Percentiles rank a stretch among this genome's conserved stretches.
Evolutionary conservation across 2,329 filamentous ascomycete genomes (phyloP).

Genomic region (Cladophialophora carrionii): DNA sequence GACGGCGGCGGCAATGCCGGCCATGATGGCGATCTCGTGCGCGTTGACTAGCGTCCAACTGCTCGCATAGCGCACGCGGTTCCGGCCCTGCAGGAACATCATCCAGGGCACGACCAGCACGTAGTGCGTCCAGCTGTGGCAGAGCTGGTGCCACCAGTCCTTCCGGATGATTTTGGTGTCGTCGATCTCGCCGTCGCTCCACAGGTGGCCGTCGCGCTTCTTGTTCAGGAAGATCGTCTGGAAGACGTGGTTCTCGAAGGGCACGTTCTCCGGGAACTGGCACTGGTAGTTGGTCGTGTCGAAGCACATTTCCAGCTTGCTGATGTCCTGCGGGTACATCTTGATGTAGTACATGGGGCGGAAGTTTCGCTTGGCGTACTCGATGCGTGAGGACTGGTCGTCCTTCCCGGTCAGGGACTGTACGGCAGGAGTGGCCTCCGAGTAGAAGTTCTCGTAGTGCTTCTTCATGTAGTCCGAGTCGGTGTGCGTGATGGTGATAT

Average conservation of each 20-base stretch:
- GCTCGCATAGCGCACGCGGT: slow-evolving; percentile 65
- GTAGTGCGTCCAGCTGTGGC: slow-evolving; percentile 65
- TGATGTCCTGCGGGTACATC: slow-evolving; percentile 56
- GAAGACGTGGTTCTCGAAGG: slow-evolving; percentile 66
- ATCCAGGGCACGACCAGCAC: slow-evolving; percentile 68
- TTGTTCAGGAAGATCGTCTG: slow-evolving; percentile 68
- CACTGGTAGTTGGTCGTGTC: slow-evolving; percentile 76
- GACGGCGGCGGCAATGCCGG: slow-evolving; percentile 71
- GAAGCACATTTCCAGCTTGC: slow-evolving; percentile 67
- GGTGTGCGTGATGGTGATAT: slow-evolving; percentile 64
- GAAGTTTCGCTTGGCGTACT: slow-evolving; percentile 50
- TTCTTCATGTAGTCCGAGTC: slow-evolving; percentile 62
- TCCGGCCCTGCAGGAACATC: slow-evolving; percentile 71
- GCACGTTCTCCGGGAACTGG: slow-evolving; percentile 60
- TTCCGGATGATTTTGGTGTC: slow-evolving; percentile 59
- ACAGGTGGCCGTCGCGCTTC: slow-evolving; percentile 57
- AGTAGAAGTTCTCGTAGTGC: slow-evolving; percentile 38
- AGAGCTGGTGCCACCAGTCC: slow-evolving; percentile 67
- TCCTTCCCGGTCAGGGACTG: slow-evolving; percentile 22
- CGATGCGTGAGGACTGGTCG: slow-evolving; percentile 31
- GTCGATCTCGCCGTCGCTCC: slow-evolving; percentile 62
- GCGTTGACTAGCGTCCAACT: slow-evolving; percentile 69
- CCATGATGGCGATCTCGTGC: slow-evolving; percentile 71
- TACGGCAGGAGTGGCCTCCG: slow-evolving; percentile 41
- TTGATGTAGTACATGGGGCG: slow-evolving; percentile 66